Conservation (phyloP, 2,329 filamentous ascomycete genomes). For the Ambrosiella beaveri region DNA sequence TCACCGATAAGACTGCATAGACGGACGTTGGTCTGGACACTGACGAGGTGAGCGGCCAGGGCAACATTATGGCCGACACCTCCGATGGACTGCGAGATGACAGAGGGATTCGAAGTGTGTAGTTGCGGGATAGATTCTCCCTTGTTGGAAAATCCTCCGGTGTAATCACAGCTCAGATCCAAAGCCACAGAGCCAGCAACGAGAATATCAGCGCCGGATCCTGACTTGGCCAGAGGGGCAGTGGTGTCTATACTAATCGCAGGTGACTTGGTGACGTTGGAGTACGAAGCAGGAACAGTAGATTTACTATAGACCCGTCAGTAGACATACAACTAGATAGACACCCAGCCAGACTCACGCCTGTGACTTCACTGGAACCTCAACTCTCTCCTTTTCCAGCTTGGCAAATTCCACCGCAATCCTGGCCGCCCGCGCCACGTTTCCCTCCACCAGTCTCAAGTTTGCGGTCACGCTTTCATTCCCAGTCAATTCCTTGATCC, state of each 20-base stretch:
- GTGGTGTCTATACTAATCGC: background rate
- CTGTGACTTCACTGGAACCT: background rate
- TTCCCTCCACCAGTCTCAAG: slow-evolving; percentile 38
- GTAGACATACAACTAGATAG: background rate
- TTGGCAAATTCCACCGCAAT: slow-evolving; percentile 35
- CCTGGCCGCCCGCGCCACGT: slow-evolving; percentile 37
- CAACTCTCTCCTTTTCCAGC: slow-evolving; percentile 2
- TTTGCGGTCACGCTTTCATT: slow-evolving; percentile 60
- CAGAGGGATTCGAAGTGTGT: slow-evolving; percentile 73
- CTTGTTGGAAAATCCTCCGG: slow-evolving; percentile 14
- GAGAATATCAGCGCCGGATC: slow-evolving; percentile 42
- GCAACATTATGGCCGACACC: slow-evolving; percentile 90
- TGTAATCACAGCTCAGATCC: slow-evolving; percentile 71
- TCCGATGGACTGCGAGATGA: slow-evolving; percentile 67
- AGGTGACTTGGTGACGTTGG: background rate
- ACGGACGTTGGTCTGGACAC: slow-evolving; percentile 42
- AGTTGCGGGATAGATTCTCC: slow-evolving; percentile 29
- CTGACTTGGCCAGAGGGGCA: slow-evolving; percentile 13
- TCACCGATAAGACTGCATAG: slow-evolving; percentile 70
- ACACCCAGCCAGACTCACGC: background rate
- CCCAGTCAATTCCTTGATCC: slow-evolving; percentile 63
- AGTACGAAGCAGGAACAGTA: too few species aligned
- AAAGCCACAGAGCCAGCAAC: slow-evolving; percentile 83
- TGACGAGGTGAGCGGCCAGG: slow-evolving; percentile 54
- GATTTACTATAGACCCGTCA: too few species aligned